A percentile compares a stretch with the other conserved stretches of the same genome.
These are phyloP conservation scores for Arabidopsis suecica DNA, from an alignment of 345 rosid species.

Conservation along the genomic window DNA sequence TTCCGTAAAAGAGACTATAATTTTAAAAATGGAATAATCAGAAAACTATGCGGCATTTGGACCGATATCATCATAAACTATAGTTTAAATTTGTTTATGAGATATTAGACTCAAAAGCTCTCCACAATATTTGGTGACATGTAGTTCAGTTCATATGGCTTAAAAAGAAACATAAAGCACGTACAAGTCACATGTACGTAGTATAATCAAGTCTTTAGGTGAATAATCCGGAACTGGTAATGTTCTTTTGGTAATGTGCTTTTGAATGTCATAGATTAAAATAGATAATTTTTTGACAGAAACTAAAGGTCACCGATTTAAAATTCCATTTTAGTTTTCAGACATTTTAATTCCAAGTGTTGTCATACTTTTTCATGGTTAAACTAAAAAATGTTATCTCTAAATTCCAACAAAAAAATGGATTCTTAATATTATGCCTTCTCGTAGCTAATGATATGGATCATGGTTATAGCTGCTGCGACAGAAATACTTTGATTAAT, in stretches of 20 bases:
- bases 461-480: neutral
- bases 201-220: neutral
- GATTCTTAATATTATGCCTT: constrained; percentile 6
- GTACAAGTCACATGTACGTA: neutral
- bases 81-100: constrained; percentile 1
- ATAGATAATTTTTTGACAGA: neutral
- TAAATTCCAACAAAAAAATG: constrained; percentile 1
- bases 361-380: constrained; percentile 2
- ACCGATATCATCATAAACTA: constrained; percentile 19
- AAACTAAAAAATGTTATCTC: neutral
- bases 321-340: neutral
- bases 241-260: too few species aligned
- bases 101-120: constrained; percentile 15
- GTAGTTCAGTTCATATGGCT: constrained; percentile 3
- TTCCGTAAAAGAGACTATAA: constrained; percentile 41
- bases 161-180: constrained; percentile 7
- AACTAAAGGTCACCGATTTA: neutral
- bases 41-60: constrained; percentile 37
- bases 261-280: neutral
- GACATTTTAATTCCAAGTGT: neutral
- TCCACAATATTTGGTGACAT: constrained; percentile 20
- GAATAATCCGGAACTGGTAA: too few species aligned
- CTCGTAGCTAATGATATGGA: constrained; percentile 14
- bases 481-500: neutral
- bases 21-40: constrained; percentile 39